Evolutionary conservation across 2,329 filamentous ascomycete genomes (phyloP).

Genomic region (Trichoderma oligosporum): DNA sequence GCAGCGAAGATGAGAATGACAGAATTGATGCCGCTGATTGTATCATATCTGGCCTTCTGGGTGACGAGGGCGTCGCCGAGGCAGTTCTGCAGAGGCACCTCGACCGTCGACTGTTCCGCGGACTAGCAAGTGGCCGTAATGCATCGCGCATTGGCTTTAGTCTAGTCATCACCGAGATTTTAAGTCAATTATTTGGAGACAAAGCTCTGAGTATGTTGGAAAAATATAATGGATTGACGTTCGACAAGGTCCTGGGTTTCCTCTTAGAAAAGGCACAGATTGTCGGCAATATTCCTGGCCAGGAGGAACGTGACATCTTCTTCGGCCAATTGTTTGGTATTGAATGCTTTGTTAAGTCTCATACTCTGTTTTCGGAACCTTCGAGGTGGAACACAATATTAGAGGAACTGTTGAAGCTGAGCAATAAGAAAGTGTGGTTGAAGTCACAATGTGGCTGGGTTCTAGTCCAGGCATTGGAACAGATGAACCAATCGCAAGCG

Average conservation of each 20-base stretch:
- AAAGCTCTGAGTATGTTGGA: slow-evolving; percentile 40
- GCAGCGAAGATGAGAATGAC: slow-evolving; percentile 54
- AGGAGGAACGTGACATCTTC: slow-evolving; percentile 82
- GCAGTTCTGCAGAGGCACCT: slow-evolving; percentile 55
- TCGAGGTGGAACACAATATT: slow-evolving; percentile 66
- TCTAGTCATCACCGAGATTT: slow-evolving; percentile 76
- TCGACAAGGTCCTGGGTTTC: slow-evolving; percentile 52
- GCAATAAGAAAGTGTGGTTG: slow-evolving; percentile 82
- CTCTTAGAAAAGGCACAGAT: slow-evolving; percentile 54
- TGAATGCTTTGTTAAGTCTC: slow-evolving; percentile 78
- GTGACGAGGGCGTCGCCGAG: slow-evolving; percentile 48
- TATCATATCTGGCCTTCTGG: slow-evolving; percentile 54
- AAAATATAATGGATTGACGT: slow-evolving; percentile 52
- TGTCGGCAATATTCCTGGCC: slow-evolving; percentile 51
- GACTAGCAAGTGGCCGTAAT: slow-evolving; percentile 85
- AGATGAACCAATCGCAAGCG: slow-evolving; percentile 56
- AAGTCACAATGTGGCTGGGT: slow-evolving; percentile 83
- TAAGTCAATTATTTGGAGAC: slow-evolving; percentile 64
- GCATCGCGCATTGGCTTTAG: slow-evolving; percentile 86
- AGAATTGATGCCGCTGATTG: slow-evolving; percentile 57
- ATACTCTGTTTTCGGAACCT: slow-evolving; percentile 60
- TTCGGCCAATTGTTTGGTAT: slow-evolving; percentile 85
- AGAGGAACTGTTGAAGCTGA: slow-evolving; percentile 67
- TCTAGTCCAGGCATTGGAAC: slow-evolving; percentile 66
- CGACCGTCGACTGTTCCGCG: slow-evolving; percentile 71